A percentile compares a stretch with the other conserved stretches of the same genome.
Conservation (phyloP, 306 rosid species). For the Ammopiptanthus mongolicus region DNA sequence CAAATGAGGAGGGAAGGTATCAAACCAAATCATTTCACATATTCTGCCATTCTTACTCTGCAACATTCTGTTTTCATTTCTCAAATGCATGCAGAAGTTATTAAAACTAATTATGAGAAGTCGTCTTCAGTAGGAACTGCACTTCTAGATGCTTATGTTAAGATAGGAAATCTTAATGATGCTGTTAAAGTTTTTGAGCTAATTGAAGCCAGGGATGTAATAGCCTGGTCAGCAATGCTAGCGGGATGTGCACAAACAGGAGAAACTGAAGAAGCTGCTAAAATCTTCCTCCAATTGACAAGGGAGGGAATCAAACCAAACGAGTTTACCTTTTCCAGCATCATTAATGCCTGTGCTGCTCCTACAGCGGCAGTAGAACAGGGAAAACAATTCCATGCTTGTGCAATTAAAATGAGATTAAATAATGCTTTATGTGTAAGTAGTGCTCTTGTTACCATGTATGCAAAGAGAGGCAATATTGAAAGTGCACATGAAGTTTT, state of each 20-base stretch:
- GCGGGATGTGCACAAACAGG: constrained; percentile 73
- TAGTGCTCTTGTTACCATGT: constrained; percentile 91
- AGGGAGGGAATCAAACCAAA: constrained; percentile 67
- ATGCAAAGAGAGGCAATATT: constrained; percentile 84
- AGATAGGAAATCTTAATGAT: constrained; percentile 44
- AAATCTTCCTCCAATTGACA: constrained; percentile 48
- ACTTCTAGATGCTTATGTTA: constrained; percentile 68
- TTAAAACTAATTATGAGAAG: constrained; percentile 67
- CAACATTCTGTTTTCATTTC: constrained; percentile 37
- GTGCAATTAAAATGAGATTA: constrained; percentile 56
- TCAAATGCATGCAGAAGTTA: constrained; percentile 72
- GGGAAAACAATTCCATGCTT: constrained; percentile 79
- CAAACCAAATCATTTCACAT: constrained; percentile 76
- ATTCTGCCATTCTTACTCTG: constrained; percentile 74
- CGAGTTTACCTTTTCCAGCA: constrained; percentile 73
- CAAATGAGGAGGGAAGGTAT: constrained; percentile 65
- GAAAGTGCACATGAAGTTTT: constrained; percentile 80
- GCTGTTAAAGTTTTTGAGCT: constrained; percentile 61
- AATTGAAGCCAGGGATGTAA: constrained; percentile 64
- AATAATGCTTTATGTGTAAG: constrained; percentile 68
- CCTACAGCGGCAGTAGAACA: constrained; percentile 71
- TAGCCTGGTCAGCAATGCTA: constrained; percentile 94
- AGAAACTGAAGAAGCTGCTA: constrained; percentile 60
- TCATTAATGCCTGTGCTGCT: constrained; percentile 71
- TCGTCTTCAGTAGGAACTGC: constrained; percentile 79